Percentiles rank a stretch among this genome's conserved stretches.
Evolutionary conservation across 495 filamentous ascomycete genomes (phyloP).

Genomic region (Neurospora sp.): DNA sequence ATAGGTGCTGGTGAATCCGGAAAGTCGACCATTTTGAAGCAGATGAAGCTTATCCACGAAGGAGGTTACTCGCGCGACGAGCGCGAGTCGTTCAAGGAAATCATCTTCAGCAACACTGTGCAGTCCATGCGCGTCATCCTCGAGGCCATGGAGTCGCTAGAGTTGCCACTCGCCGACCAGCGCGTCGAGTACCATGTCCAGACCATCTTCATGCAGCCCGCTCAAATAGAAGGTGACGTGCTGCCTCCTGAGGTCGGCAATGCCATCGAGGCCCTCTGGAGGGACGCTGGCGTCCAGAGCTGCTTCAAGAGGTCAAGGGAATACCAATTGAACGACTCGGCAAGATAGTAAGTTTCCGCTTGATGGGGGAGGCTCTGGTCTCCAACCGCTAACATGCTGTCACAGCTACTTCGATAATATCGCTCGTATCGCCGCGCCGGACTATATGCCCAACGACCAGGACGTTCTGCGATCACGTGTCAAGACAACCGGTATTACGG

Average conservation of each 20-base stretch:
- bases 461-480: slow-evolving; percentile 96
- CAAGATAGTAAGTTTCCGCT: slow-evolving; percentile 72
- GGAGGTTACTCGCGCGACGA: slow-evolving; percentile 72
- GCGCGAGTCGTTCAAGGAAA: slow-evolving; percentile 82
- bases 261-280: slow-evolving; percentile 90
- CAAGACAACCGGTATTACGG: slow-evolving; percentile 98
- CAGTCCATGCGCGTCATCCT: slow-evolving; percentile 95
- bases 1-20: slow-evolving; percentile 98
- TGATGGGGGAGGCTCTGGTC: not conserved
- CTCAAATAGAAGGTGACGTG: slow-evolving; percentile 90
- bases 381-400: slow-evolving; percentile 22
- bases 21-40: slow-evolving; percentile 98
- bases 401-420: slow-evolving; percentile 93
- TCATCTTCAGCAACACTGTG: slow-evolving; percentile 96
- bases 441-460: slow-evolving; percentile 95
- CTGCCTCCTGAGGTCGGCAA: slow-evolving; percentile 89
- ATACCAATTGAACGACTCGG: slow-evolving; percentile 96
- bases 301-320: slow-evolving; percentile 92
- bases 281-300: slow-evolving; percentile 86
- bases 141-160: slow-evolving; percentile 91
- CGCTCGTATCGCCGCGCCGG: slow-evolving; percentile 78
- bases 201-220: slow-evolving; percentile 92
- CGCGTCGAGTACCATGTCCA: slow-evolving; percentile 89
- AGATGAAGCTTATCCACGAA: slow-evolving; percentile 92
- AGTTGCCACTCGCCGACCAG: slow-evolving; percentile 78